Evolutionary conservation across 345 rosid genomes (phyloP).

Genomic region (Boechera retrofracta): DNA sequence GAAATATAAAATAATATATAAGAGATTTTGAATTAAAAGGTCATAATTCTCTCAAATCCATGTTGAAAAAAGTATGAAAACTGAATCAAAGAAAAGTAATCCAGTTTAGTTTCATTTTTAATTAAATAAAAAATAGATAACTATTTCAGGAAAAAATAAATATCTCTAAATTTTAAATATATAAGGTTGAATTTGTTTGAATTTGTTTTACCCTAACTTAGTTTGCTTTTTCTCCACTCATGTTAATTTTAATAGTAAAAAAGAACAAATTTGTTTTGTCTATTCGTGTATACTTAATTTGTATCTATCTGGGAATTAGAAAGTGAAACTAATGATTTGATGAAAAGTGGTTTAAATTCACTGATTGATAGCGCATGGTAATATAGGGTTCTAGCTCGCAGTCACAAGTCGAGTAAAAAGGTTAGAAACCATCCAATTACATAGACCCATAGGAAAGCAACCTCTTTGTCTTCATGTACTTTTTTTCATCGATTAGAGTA

Average conservation of each 20-base stretch:
- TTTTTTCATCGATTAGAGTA: background rate
- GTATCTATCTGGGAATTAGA: background rate
- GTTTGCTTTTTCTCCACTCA: slow-evolving; percentile 15
- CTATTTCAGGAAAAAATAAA: too few species aligned
- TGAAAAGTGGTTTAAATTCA: slow-evolving; percentile 21
- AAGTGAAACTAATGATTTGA: slow-evolving; percentile 30
- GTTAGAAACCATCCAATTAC: slow-evolving; percentile 20
- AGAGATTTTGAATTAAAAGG: too few species aligned
- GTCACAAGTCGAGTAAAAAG: slow-evolving; percentile 2
- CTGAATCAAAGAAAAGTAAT: too few species aligned
- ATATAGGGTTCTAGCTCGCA: slow-evolving; percentile 18
- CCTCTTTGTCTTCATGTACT: background rate
- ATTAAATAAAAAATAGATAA: too few species aligned
- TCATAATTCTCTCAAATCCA: too few species aligned
- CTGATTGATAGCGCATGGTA: slow-evolving; percentile 24
- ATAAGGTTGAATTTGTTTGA: background rate
- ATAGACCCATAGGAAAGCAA: slow-evolving; percentile 17
- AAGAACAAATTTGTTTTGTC: background rate
- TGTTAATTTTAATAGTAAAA: slow-evolving; percentile 1
- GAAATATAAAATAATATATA: too few species aligned
- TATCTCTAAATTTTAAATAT: too few species aligned
- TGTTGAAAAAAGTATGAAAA: too few species aligned
- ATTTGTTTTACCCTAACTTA: background rate
- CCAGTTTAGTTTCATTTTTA: too few species aligned
- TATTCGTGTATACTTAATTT: background rate